phyloP scores from a whole-genome alignment of 305 asterid species.

The Fraxinus sp. region DNA sequence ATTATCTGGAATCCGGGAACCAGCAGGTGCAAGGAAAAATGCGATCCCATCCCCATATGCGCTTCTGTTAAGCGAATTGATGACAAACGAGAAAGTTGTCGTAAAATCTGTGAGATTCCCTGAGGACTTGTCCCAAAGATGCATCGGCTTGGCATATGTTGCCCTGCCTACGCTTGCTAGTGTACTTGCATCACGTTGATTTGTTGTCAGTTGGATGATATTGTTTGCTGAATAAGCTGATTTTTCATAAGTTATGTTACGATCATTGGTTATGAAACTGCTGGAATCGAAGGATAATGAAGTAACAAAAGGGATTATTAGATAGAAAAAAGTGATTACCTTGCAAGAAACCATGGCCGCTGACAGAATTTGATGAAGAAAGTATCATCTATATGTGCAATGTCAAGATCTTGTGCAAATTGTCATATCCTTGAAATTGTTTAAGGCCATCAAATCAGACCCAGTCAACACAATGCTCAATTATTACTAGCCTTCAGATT shows the following conservation, averaged over 20 bases:
- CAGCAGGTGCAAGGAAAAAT: conserved; percentile 31
- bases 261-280: conserved; percentile 17
- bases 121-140: conserved; percentile 29
- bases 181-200: not conserved
- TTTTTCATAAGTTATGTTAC: conserved; percentile 12
- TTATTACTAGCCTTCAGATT: too few species aligned
- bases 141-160: conserved; percentile 20
- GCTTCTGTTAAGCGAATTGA: conserved; percentile 10
- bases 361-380: not conserved
- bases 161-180: conserved; percentile 32
- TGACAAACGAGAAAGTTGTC: conserved; percentile 29
- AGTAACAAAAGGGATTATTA: not conserved
- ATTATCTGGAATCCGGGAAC: conserved; percentile 15
- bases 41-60: conserved; percentile 31
- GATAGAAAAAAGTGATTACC: not conserved
- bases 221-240: conserved; percentile 12
- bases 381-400: not conserved
- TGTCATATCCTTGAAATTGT: not conserved
- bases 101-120: conserved; percentile 28
- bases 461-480: not conserved
- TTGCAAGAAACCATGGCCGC: not conserved
- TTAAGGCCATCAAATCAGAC: not conserved
- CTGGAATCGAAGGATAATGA: conserved; percentile 20
- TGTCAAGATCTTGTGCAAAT: not conserved
- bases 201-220: conserved; percentile 16